Base-by-base conservation (phyloP, 2,329 filamentous ascomycete species). In the Trichoderma sp. region DNA sequence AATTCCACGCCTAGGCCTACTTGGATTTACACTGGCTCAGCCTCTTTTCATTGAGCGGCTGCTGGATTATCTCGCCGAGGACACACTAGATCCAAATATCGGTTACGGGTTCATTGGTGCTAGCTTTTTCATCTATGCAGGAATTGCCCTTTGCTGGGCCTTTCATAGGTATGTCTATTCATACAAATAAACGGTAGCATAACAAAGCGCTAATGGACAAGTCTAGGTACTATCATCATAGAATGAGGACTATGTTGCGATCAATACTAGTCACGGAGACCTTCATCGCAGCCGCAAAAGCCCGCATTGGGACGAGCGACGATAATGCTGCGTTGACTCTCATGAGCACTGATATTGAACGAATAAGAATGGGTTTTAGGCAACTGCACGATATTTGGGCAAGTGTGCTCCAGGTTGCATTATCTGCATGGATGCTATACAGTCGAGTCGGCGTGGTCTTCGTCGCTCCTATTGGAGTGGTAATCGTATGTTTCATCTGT, bases 301-400 rank as follows among this genome's bases (percentile, higher is more conserved):
- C 39, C 18, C 39, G 15, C 18, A 43, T 43, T 43, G 39, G 39
- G 39, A 43, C 39, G 8, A 43, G 18, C 6, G 81, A 83, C 51
- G 80, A 84, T 14, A 78, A 81, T 4, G 81, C 83, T 0, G 80
- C 83, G 0, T 73, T 86, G 61, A 86, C 85, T 0, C 78, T 86
- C 4, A 86, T 86, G 84, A 84, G 80, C 71, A 81, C 83, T 5
- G 85, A 87, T 61, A 78, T 86, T 12, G 84, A 86, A 71, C 79
- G 81, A 6, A 81, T 86, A 4, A 75, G 79, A 2, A 61, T 74
- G 0, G 84, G 82, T 0, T 77, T 81, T 4, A 70, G 75, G 5
- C 74, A 71, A 1, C 69, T 84, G 47, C 85, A 86, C 60, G 81
- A 84, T 32, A 71, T 82, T 4, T 43, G 39, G 39, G 39, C 39